Conservation (phyloP, 352 stramenopile species). For the Nothophytophthora sp. region DNA sequence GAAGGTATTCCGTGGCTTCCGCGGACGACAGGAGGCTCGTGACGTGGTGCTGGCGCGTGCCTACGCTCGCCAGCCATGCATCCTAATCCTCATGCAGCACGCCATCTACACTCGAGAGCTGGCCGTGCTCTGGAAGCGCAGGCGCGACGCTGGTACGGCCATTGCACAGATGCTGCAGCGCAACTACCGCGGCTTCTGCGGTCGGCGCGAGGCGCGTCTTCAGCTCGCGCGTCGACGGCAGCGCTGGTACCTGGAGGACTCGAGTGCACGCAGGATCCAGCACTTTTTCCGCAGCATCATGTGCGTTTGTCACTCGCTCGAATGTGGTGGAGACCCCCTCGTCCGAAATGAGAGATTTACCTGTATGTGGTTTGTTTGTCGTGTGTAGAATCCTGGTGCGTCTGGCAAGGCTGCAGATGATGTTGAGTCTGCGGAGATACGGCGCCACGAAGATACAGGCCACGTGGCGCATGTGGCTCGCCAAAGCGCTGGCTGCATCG, state of each 20-base stretch:
- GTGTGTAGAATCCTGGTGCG: constrained; percentile 49
- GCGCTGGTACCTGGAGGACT: constrained; percentile 38
- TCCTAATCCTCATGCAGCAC: constrained; percentile 45
- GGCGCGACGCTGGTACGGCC: constrained; percentile 43
- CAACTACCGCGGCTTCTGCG: constrained; percentile 50
- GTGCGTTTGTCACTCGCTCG: constrained; percentile 36
- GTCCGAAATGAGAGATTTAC: too few species aligned
- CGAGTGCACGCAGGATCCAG: constrained; percentile 47
- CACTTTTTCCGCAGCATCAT: constrained; percentile 80
- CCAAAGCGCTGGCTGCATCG: constrained; percentile 51
- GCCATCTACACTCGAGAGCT: constrained; percentile 64
- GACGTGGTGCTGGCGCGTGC: constrained; percentile 37
- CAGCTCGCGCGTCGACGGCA: constrained; percentile 30
- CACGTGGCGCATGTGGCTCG: constrained; percentile 79
- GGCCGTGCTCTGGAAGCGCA: constrained; percentile 57
- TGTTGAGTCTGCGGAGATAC: constrained; percentile 35
- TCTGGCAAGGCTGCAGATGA: constrained; percentile 39
- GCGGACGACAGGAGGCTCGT: constrained; percentile 35
- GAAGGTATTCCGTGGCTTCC: constrained; percentile 49
- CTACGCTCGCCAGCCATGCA: constrained; percentile 41
- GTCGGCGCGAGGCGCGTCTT: constrained; percentile 34
- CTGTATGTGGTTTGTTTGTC: constrained; percentile 12
- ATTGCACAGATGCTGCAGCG: constrained; percentile 45
- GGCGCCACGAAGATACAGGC: constrained; percentile 64
- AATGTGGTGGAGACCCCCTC: neutral